Base-by-base conservation (phyloP, 257 asterid genomes). In the Solanum lignicaule region DNA sequence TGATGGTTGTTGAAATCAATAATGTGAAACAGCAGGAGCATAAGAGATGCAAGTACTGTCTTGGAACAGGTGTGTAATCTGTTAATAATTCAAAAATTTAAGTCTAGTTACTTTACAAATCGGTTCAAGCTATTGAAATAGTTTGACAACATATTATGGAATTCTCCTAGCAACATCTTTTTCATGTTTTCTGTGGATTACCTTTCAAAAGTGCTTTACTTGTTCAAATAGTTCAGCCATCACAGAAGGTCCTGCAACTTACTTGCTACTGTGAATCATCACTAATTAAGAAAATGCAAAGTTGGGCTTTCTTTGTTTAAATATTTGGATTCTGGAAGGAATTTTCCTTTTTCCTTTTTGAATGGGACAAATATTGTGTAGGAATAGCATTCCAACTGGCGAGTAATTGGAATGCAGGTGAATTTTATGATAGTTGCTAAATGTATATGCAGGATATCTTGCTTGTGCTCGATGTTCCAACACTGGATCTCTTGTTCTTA, bases 1-100 rank as follows among this genome's bases (percentile, higher is more conserved):
- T 97, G 95, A 97, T 97, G 98, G 97, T 93, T 86, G 98, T 97
- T 91, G 99, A 97, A 94, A 93, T 97, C 87, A 95, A 95, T 94
- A 97, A 97, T 89, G 99, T 97, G 85, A 93, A 95, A 96, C 98
- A 86, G 89, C 99, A 97, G 93, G 98, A 97, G 92, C 93, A 97
- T 85, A 95, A 97, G 94, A 95, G 96, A 93, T 97, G 98, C 98
- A 97, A 95, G 93, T 97, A 97, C 89, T 97, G 98, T 86, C 95
- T 93, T 73, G 99, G 98, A 83, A 97, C 98, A 90, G 99, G 99
- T 95, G 89, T 39, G 84, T 62, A 62, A 38, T 27, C 6, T 38
- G 68, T 83, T 74, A 65, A 27, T 39, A 43, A 38, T 71, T 73
- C 43, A 74, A 90, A 68, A 84, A 20, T 21, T 23, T 4, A 66